Percentiles rank a stretch among this genome's conserved stretches.
These are phyloP conservation scores for Ophiostoma novo-ulmi DNA, from an alignment of 2,329 filamentous ascomycete species.

Conservation along the genomic window DNA sequence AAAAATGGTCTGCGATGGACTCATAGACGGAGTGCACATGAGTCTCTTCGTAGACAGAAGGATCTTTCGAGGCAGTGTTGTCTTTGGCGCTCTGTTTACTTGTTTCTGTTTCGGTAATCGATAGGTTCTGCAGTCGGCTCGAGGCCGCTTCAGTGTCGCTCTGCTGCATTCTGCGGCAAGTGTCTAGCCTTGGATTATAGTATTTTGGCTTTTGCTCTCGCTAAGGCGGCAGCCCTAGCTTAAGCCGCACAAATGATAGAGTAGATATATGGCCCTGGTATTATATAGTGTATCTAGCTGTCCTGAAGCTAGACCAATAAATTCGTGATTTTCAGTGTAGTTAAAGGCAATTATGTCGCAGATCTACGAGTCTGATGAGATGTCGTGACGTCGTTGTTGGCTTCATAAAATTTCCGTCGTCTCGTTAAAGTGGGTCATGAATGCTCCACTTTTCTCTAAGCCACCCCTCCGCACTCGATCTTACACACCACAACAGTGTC, in stretches of 20 bases:
- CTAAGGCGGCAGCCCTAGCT: not conserved
- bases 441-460: not conserved
- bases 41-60: slow-evolving; percentile 65
- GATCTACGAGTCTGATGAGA: not conserved
- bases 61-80: not conserved
- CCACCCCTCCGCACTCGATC: not conserved
- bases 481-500: not conserved
- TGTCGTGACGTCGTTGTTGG: not conserved
- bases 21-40: slow-evolving; percentile 94
- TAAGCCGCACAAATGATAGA: no score
- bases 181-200: not conserved
- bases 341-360: not conserved
- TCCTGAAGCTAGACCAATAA: not conserved
- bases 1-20: slow-evolving; percentile 78
- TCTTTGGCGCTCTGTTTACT: not conserved
- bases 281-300: not conserved
- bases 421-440: not conserved
- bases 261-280: not conserved
- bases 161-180: not conserved
- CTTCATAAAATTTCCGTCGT: slow-evolving; percentile 4
- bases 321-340: not conserved
- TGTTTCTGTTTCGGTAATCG: not conserved
- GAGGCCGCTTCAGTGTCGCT: not conserved
- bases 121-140: not conserved
- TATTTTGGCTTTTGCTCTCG: not conserved